phyloP scores from a whole-genome alignment of 148 eudicot genomes.

The Rhododendron williamsianum region DNA sequence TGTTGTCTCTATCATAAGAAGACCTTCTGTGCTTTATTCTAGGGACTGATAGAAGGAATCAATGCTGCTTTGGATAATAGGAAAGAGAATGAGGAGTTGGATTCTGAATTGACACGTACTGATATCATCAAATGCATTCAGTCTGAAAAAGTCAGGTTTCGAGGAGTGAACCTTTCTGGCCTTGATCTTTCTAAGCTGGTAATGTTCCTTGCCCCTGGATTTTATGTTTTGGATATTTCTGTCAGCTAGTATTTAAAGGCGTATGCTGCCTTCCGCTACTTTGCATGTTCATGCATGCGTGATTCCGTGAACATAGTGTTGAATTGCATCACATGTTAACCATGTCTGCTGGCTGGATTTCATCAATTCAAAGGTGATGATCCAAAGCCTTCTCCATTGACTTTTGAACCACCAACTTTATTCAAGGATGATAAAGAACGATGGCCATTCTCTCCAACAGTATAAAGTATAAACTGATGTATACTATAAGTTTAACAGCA shows the following conservation, averaged over 20 bases:
- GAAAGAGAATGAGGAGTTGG: constrained; percentile 62
- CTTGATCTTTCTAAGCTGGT: constrained; percentile 97
- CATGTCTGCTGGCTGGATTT: neutral
- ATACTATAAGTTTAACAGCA: neutral
- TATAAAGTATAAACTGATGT: neutral
- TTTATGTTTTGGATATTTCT: constrained; percentile 5
- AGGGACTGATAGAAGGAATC: constrained; percentile 75
- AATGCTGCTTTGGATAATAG: constrained; percentile 48
- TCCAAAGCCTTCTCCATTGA: neutral
- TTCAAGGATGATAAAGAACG: neutral
- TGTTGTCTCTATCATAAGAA: neutral
- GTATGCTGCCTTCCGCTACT: neutral
- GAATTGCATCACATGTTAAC: neutral
- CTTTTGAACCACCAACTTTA: neutral
- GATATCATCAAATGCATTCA: constrained; percentile 93
- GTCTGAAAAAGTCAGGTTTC: constrained; percentile 73
- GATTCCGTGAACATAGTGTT: neutral
- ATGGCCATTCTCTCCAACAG: neutral
- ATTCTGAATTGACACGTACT: constrained; percentile 68
- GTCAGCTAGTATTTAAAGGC: neutral
- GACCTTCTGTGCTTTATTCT: constrained; percentile 14
- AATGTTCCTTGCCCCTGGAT: constrained; percentile 10
- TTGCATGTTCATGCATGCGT: neutral
- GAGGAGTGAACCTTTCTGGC: constrained; percentile 88
- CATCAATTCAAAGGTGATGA: neutral